A percentile compares a stretch with the other conserved stretches of the same genome.
These are phyloP conservation scores for Buddleja alternifolia DNA, from an alignment of 257 asterid species.

Conservation along the genomic window DNA sequence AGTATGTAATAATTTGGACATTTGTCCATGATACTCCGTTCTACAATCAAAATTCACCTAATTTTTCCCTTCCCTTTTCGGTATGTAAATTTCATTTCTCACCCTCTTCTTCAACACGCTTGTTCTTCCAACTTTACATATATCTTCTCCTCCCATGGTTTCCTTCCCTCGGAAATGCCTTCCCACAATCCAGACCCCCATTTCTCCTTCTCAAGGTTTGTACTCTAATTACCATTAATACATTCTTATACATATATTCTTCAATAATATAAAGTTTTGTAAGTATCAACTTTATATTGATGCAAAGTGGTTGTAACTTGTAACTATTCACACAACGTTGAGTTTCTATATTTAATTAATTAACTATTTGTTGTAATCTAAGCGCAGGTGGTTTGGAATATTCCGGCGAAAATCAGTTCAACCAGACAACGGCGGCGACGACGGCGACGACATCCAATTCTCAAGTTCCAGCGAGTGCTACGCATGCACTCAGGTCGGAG, in stretches of 20 bases:
- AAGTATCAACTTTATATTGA: neutral
- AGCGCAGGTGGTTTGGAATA: constrained; percentile 70
- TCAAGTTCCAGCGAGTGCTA: constrained; percentile 62
- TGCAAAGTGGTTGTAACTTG: too few relatives aligned
- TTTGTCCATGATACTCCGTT: too few relatives aligned
- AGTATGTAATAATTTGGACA: too few relatives aligned
- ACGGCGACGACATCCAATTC: constrained; percentile 34
- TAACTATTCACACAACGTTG: too few relatives aligned
- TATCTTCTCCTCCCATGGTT: constrained; percentile 56
- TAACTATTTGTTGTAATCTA: too few relatives aligned
- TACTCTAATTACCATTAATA: too few relatives aligned
- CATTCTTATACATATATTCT: neutral
- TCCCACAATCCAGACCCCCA: constrained; percentile 48
- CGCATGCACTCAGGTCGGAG: constrained; percentile 86
- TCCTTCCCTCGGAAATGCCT: constrained; percentile 56
- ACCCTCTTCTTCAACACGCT: neutral
- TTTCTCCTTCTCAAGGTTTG: constrained; percentile 58
- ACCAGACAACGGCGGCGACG: constrained; percentile 46
- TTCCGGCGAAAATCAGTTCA: constrained; percentile 51
- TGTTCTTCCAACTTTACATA: neutral
- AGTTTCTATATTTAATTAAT: too few relatives aligned
- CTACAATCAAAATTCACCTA: too few relatives aligned
- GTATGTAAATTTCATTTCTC: neutral
- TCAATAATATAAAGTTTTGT: neutral
- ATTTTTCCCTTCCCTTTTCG: neutral